Base-by-base conservation (phyloP, 768 basidiomycete genomes). In the Serendipita indica region DNA sequence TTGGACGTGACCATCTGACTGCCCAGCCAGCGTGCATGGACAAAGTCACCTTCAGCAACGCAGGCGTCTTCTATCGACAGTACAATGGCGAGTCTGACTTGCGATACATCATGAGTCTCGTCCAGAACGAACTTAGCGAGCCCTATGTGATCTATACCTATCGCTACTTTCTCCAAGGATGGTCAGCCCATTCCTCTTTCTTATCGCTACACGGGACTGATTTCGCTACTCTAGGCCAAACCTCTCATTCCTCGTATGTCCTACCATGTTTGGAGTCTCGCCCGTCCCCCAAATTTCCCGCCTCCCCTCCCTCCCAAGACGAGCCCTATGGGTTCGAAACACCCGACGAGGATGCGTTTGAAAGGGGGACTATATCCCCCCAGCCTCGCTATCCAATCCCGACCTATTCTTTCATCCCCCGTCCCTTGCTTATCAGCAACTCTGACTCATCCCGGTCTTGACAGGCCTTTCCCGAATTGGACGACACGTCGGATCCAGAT, bases 91-190 rank as follows among this genome's bases (percentile, higher is more conserved):
- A 89, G 71, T 72, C 77, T 4, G 89, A 91, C 70, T 76, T 91
- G 41, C 81, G 82, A 3, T 80, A 82, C 63, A 84, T 97, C 66
- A 90, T 94, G 80, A 75, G 77, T 18, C 79, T 97, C 60, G 86
- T 94, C 2, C 86, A 93, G 73, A 84, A 77, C 65, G 92, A 96
- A 72, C 81, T 97, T 66, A 89, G 86, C 63, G 93, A 97, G 71
- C 94, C 94, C 39, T 98, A 91, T 71, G 89, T 94, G 57, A 82
- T 90, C 39, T 97, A 94, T 72, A 97, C 93, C 0, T 97, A 92
- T 65, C 84, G 93, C 1, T 97, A 99, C 69, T 99, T 99, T 69
- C 78, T 99, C 4, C 82, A 91, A 68, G 87, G 92, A 65, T 99
- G 96, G 96, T 96, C 59, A 65, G 89, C 63, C 13, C 32, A 41